phyloP scores from a whole-genome alignment of 192 early-diverging fungal species.

The Rhizophlyctis rosea region DNA sequence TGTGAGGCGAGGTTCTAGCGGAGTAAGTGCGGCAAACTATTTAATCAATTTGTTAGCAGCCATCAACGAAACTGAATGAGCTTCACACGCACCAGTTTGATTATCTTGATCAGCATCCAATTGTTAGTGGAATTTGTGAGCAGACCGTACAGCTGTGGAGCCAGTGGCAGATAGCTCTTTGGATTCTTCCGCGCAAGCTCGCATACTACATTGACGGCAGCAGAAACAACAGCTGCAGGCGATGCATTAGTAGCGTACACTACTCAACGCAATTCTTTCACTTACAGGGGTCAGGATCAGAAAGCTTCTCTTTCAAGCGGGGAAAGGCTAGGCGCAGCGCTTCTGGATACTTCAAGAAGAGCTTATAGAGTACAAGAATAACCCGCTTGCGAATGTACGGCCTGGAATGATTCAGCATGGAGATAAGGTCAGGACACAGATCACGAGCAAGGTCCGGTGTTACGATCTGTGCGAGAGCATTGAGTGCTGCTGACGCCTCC shows the following conservation, averaged over 20 bases:
- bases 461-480: constrained; percentile 87
- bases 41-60: constrained; percentile 7
- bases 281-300: constrained; percentile 88
- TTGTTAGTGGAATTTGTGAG: constrained; percentile 90
- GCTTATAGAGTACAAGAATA: constrained; percentile 80
- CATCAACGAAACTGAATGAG: not conserved
- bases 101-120: constrained; percentile 99
- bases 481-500: constrained; percentile 88
- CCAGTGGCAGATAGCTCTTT: constrained; percentile 88
- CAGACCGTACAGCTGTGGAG: constrained; percentile 89
- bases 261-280: not conserved
- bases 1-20: constrained; percentile 87
- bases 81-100: constrained; percentile 74
- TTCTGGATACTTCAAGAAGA: constrained; percentile 89
- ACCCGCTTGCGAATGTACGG: constrained; percentile 93
- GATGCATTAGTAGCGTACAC: not conserved
- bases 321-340: constrained; percentile 71
- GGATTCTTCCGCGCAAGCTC: constrained; percentile 93
- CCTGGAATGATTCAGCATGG: constrained; percentile 88
- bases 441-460: constrained; percentile 88
- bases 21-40: constrained; percentile 86
- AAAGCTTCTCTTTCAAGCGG: constrained; percentile 79
- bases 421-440: constrained; percentile 77
- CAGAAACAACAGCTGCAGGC: constrained; percentile 75
- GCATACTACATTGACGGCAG: constrained; percentile 94